These are phyloP conservation scores for Schoenoplectus triqueter DNA, from an alignment of 202 grass and related monocot species.

Conservation along the genomic window DNA sequence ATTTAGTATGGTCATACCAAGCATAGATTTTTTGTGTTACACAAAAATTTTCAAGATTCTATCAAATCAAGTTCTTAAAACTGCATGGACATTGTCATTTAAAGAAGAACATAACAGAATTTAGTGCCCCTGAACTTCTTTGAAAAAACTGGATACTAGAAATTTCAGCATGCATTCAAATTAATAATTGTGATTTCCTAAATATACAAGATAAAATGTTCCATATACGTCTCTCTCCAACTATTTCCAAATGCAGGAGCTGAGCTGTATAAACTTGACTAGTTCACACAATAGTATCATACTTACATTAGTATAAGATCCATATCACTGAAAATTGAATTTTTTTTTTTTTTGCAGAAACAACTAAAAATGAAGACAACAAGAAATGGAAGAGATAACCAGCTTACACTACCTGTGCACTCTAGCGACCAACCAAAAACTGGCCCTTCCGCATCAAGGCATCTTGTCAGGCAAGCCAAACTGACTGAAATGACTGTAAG, in stretches of 20 bases:
- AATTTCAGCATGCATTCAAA: not conserved
- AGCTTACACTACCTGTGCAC: not conserved
- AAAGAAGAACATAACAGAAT: not conserved
- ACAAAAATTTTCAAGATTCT: not conserved
- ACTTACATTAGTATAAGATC: not conserved
- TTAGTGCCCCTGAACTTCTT: not conserved
- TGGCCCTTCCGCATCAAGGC: not conserved
- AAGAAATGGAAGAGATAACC: not conserved
- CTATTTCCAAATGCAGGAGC: not conserved
- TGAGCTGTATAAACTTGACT: not conserved
- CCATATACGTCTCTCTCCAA: not conserved
- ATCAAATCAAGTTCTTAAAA: not conserved
- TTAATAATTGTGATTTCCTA: not conserved
- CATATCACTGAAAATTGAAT: not conserved
- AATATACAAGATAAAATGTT: not conserved
- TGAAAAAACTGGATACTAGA: not conserved
- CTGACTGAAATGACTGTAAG: not conserved
- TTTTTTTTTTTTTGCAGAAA: too few species aligned
- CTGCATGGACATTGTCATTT: not conserved
- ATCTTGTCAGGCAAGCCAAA: not conserved
- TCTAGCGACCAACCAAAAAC: not conserved
- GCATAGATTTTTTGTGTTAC: too few species aligned
- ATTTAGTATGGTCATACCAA: too few species aligned
- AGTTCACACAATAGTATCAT: not conserved
- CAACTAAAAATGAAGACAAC: slow-evolving; percentile 10